A percentile compares a stretch with the other conserved stretches of the same genome.
These are phyloP conservation scores for Isatis tinctoria DNA, from an alignment of 345 rosid species.

Conservation along the genomic window DNA sequence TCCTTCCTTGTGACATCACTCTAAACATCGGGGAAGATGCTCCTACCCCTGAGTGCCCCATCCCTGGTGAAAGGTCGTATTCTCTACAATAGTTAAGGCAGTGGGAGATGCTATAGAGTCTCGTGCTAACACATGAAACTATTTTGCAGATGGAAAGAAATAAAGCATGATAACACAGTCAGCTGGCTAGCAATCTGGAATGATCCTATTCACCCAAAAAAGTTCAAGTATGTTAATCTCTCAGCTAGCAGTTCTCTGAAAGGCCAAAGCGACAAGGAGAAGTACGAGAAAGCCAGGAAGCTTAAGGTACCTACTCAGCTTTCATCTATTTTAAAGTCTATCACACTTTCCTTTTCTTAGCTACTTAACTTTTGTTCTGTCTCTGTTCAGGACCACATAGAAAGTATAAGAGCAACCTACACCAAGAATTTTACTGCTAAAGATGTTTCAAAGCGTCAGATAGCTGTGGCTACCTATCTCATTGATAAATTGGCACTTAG, in stretches of 20 bases:
- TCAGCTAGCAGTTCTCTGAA: constrained; percentile 83
- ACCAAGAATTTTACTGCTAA: constrained; percentile 66
- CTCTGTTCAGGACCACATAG: constrained; percentile 55
- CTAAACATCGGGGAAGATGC: constrained; percentile 74
- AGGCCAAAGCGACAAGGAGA: constrained; percentile 86
- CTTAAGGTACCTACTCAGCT: constrained; percentile 65
- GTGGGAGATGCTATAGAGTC: not conserved
- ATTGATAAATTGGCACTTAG: constrained; percentile 94
- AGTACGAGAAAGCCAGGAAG: constrained; percentile 90
- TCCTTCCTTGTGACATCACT: constrained; percentile 74
- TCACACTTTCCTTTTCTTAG: not conserved
- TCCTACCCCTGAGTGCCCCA: constrained; percentile 85
- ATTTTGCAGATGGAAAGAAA: constrained; percentile 82
- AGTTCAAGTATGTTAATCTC: constrained; percentile 69
- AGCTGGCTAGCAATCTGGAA: constrained; percentile 91
- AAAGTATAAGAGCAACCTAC: constrained; percentile 69
- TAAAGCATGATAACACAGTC: constrained; percentile 84
- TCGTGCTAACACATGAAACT: constrained; percentile 23
- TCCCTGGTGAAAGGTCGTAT: constrained; percentile 73
- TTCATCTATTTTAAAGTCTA: not conserved
- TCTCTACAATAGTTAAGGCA: not conserved
- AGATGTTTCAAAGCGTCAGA: constrained; percentile 65
- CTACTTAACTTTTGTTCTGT: not conserved
- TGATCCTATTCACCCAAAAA: constrained; percentile 72
- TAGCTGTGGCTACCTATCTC: constrained; percentile 93